Evolutionary conservation across 2,329 filamentous ascomycete genomes (phyloP), one percentile per base, ranked within the genome.

Genomic region (Aspergillus fijiensis): DNA sequence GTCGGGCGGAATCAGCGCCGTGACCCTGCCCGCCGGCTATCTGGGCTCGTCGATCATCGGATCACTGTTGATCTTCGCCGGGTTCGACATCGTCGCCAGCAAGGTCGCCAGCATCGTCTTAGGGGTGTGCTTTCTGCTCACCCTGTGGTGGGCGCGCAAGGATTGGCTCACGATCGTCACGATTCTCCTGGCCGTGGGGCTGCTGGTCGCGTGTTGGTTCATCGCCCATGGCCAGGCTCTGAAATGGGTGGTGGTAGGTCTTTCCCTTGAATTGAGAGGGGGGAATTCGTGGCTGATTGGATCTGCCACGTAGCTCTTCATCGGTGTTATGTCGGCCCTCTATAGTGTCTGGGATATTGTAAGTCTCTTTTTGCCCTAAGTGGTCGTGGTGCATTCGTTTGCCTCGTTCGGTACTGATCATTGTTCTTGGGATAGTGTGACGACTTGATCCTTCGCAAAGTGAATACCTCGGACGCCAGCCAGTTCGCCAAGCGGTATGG

Each of bases 261-360:
- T 66, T 69, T 23, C 10, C 14, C 31, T 39, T 11, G 19, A 39
- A 16, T 29, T n/a, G 10, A 12, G 42, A 12, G 2, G 10, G 21
- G 23, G 16, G 16, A 21, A 27, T n/a, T 31, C 2, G 35, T 29
- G 1, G 23, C 29, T 39, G 55, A 55, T 62, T 67, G 25, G 66
- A 52, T 7, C 14, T 1, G 14, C 62, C 62, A 19, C 14, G 10
- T 61, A 85, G 79, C 82, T 93, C 29, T 93, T 93, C 69, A 91
- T 93, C 62, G 90, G 90, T 48, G 89, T 92, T 67, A 92, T 93
- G 90, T 89, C 86, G 6, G 88, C 86, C 2, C 82, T 93, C 1
- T 93, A 93, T 75, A 90, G 87, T 65, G 89, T 90, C 5, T 93
- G 90, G 90, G 90, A 93, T 79, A 93, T 93, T 66, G 82, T 84